A percentile compares a stretch with the other conserved stretches of the same genome.
Conservation (phyloP, 2,329 filamentous ascomycete species). For the Fusarium burgessii region DNA sequence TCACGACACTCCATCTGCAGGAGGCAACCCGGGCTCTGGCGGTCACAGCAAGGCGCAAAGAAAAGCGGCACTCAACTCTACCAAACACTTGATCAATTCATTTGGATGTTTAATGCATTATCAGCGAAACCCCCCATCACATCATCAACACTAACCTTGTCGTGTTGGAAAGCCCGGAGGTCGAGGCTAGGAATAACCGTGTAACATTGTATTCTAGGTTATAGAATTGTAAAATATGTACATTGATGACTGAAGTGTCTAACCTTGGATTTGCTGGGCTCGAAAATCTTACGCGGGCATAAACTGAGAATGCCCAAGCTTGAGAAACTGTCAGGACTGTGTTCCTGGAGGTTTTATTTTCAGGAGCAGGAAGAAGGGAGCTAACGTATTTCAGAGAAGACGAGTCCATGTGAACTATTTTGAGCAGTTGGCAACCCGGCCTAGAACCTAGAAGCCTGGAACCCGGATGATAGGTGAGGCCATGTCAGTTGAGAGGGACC, state of each 20-base stretch:
- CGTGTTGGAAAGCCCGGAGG: slow-evolving; percentile 29
- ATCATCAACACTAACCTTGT: slow-evolving; percentile 23
- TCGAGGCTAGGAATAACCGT: slow-evolving; percentile 35
- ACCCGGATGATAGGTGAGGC: not conserved
- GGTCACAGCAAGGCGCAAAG: slow-evolving; percentile 29
- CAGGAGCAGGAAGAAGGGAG: not conserved
- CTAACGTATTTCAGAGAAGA: not conserved
- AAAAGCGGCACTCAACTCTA: slow-evolving; percentile 49
- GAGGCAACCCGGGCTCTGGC: slow-evolving; percentile 19
- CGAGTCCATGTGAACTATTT: not conserved
- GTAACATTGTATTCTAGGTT: slow-evolving; percentile 45
- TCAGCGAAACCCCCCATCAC: slow-evolving; percentile 28
- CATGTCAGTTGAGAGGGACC: not conserved
- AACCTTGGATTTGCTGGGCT: not conserved
- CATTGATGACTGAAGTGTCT: slow-evolving; percentile 7
- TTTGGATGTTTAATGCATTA: slow-evolving; percentile 43
- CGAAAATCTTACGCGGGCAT: no score
- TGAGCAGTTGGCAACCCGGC: no score
- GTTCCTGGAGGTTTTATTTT: not conserved
- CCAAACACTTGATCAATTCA: slow-evolving; percentile 41
- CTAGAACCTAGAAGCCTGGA: no score
- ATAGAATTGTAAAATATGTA: slow-evolving; percentile 44
- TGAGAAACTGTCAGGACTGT: not conserved
- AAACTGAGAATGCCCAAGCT: no score
- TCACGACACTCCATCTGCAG: slow-evolving; percentile 1